Evolutionary conservation across 2,329 filamentous ascomycete genomes (phyloP).

Genomic region (Hypomyces rosellus): DNA sequence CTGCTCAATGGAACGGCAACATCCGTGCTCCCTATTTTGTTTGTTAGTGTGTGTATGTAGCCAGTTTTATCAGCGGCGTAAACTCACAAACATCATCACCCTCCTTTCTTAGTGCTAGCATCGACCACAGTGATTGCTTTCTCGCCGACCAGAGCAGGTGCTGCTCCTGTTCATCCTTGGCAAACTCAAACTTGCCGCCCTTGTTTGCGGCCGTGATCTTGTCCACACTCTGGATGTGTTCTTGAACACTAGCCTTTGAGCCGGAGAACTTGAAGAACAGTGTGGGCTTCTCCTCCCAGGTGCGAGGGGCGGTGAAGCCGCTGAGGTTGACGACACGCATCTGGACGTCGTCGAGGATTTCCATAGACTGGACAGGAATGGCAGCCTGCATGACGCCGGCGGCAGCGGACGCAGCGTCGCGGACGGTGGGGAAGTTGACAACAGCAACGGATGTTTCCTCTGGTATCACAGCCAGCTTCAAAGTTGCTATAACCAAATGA

Average conservation of each 20-base stretch:
- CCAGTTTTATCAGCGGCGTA: neutral
- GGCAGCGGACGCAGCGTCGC: conserved; percentile 68
- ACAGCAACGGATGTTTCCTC: conserved; percentile 73
- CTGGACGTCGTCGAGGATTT: conserved; percentile 84
- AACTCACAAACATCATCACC: conserved; percentile 66
- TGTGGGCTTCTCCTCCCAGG: conserved; percentile 71
- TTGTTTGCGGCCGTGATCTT: conserved; percentile 59
- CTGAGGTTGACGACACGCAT: conserved; percentile 77
- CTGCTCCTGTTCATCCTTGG: conserved; percentile 63
- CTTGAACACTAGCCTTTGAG: conserved; percentile 67
- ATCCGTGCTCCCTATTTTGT: conserved; percentile 62
- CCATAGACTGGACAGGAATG: conserved; percentile 69
- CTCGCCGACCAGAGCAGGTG: conserved; percentile 72
- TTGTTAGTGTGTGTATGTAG: neutral
- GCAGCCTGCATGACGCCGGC: conserved; percentile 70
- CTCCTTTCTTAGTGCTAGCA: conserved; percentile 61
- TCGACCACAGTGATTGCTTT: conserved; percentile 80
- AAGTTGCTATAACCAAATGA: conserved; percentile 47
- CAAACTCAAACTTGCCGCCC: conserved; percentile 68
- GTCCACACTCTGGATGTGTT: conserved; percentile 67
- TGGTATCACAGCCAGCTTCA: conserved; percentile 72
- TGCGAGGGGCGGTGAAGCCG: conserved; percentile 59
- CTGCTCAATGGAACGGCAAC: conserved; percentile 75
- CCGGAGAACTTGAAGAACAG: conserved; percentile 85
- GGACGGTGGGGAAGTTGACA: conserved; percentile 70